These are phyloP conservation scores for Aspergillus sp. DNA, from an alignment of 2,329 filamentous ascomycete species.

Conservation along the genomic window DNA sequence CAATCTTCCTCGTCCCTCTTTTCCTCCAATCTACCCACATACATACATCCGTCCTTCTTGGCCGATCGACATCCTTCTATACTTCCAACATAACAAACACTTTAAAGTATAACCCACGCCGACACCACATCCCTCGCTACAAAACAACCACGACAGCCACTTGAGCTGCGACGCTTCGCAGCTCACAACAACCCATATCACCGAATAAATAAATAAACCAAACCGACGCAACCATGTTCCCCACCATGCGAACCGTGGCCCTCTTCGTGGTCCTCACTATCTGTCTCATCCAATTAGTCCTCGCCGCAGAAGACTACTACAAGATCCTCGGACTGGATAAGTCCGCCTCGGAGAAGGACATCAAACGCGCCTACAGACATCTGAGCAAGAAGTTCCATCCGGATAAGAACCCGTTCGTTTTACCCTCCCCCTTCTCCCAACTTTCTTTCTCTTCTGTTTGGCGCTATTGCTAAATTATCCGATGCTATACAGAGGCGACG, in stretches of 20 bases:
- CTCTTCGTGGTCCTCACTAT: constrained; percentile 37
- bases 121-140: not conserved
- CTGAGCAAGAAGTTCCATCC: constrained; percentile 96
- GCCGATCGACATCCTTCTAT: not conserved
- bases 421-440: constrained; percentile 3
- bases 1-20: not conserved
- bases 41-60: not conserved
- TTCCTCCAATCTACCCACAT: not conserved
- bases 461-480: not conserved
- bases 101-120: not conserved
- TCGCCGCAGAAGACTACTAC: constrained; percentile 51
- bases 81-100: not conserved
- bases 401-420: constrained; percentile 89
- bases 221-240: constrained; percentile 2
- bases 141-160: not conserved
- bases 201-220: not conserved
- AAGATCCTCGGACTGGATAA: constrained; percentile 80
- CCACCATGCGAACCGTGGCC: constrained; percentile 38
- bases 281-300: constrained; percentile 40
- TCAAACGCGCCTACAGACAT: constrained; percentile 90
- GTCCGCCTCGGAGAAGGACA: constrained; percentile 78
- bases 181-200: not conserved
- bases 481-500: constrained; percentile 63
- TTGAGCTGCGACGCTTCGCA: not conserved
- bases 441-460: not conserved